Percentiles rank a stretch among this genome's conserved stretches.
Conservation (phyloP, 2,329 filamentous ascomycete species). For the Epichloe sp. region DNA sequence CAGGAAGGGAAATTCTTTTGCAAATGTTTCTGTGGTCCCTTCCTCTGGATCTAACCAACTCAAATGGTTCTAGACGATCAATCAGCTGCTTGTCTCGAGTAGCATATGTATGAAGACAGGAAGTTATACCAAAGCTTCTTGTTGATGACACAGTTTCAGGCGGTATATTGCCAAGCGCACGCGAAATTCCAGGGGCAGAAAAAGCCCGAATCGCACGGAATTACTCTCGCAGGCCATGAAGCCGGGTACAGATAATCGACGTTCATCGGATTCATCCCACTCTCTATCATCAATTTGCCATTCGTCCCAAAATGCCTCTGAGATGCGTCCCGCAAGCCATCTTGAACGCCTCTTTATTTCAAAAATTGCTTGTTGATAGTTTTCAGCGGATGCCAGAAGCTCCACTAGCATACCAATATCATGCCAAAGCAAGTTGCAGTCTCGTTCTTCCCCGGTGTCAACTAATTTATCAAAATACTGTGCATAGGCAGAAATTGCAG, state of each 20-base stretch:
- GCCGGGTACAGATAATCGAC: constrained; percentile 47
- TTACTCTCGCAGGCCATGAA: constrained; percentile 45
- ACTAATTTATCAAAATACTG: constrained; percentile 31
- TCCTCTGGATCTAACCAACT: constrained; percentile 56
- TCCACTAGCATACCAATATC: constrained; percentile 80
- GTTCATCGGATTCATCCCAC: constrained; percentile 65
- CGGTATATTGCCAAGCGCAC: constrained; percentile 75
- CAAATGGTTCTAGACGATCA: constrained; percentile 43
- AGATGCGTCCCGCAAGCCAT: constrained; percentile 66
- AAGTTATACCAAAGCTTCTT: constrained; percentile 59
- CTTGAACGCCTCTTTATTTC: constrained; percentile 61
- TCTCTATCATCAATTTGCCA: constrained; percentile 67
- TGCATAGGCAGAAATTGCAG: constrained; percentile 36
- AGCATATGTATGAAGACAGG: neutral
- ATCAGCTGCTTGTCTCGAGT: neutral
- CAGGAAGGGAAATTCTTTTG: constrained; percentile 64
- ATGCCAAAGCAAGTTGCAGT: constrained; percentile 50
- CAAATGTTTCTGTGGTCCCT: constrained; percentile 25
- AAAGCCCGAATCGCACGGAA: constrained; percentile 51
- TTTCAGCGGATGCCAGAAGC: constrained; percentile 52
- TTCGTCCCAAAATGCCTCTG: constrained; percentile 67
- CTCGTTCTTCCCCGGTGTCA: constrained; percentile 17
- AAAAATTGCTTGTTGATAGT: constrained; percentile 51
- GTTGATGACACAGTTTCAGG: constrained; percentile 51
- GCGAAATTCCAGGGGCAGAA: constrained; percentile 69